Base-by-base conservation (phyloP, 352 stramenopile genomes). In the Globisporangium paddicum region DNA sequence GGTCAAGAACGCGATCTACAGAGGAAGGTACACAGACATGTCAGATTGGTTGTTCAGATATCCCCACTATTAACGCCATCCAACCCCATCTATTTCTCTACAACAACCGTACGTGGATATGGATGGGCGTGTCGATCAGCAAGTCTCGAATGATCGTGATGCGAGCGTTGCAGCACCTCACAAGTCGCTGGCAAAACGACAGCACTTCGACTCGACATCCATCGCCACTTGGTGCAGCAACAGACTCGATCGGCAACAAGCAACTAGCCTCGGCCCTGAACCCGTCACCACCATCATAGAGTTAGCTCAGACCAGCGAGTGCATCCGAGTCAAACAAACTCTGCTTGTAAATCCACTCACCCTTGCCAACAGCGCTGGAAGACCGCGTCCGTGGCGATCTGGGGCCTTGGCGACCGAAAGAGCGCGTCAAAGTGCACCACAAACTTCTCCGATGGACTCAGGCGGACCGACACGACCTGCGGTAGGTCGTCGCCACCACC, bases 341-440 rank as follows among this genome's bases (percentile, higher is more conserved):
- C 6, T 32, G 28, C 3, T 32, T 32, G 3, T 32, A 6, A 32
- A 32, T 32, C 28, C 35, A 59, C 62, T 23, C 67, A 87, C 75
- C 58, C 74, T 66, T 87, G 77, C 75, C 77, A 89, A 28, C 52
- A 69, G 32, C 67, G 60, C 26, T 82, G 73, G 52, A 86, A 87
- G 56, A 76, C 77, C 34, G 69, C 55, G 5, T 59, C 67, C 18
- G 65, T 75, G 6, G 57, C 25, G n/a, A 78, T 67, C 10, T 75
- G 64, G 54, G 47, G 26, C 11, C 73, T 63, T 19, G 73, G 73
- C 0, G 47, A 42, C 19, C 68, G 68, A 35, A 81, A 66, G n/a
- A 89, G 46, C 28, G 75, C 71, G 25, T 83, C 71, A 35, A 87
- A 85, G 35, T 69, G 74, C 32, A 89, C 54, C 14, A 79, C 60